Base-by-base conservation (phyloP, 768 basidiomycete species). In the Hortiboletus campestris region DNA sequence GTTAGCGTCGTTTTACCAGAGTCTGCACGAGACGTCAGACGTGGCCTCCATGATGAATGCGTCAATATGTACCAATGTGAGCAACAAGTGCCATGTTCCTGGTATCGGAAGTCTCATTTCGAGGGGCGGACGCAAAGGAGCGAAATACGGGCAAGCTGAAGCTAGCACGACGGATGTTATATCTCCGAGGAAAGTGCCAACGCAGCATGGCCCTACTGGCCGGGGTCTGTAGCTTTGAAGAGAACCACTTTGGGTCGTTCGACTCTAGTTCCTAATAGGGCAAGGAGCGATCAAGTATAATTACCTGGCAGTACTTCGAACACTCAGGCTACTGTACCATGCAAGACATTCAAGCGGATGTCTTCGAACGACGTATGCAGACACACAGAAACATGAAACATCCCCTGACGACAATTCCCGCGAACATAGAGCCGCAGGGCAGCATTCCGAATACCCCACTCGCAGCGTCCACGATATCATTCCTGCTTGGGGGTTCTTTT, bases 1-100 rank as follows among this genome's bases (percentile, higher is more conserved):
- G 91, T 93, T 25, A 94, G 69, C 4, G 91, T 94, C 0, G 91
- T 94, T 75, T 94, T 94, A 31, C 91, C 91, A 8, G 91, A 93
- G 71, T 94, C 91, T 93, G 36, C 46, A 48, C 49, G 55, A 49
- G 53, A 54, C 40, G 45, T 59, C 48, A 58, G 58, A 50, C 46
- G 35, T 34, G 25, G 32, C 31, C 5, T n/a, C 9, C 22, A 43
- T 10, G 16, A 53, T 14, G 19, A 53, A 55, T 43, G 22, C 19
- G 14, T 40, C 10, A 20, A 55, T 9, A 57, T 81, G 31, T 41
- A 90, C 91, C 91, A 47, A 94, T 92, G 67, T 94, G 91, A 41
- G 91, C 91, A n/a, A 93, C 88, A 3, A 94, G 78, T 16, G 91
- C 91, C 69, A 94, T 86, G 64, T 93, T 94, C 41, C 91, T 81